Conservation (phyloP, 1,284 basidiomycete species). For the Ustilago shanxiensis region DNA sequence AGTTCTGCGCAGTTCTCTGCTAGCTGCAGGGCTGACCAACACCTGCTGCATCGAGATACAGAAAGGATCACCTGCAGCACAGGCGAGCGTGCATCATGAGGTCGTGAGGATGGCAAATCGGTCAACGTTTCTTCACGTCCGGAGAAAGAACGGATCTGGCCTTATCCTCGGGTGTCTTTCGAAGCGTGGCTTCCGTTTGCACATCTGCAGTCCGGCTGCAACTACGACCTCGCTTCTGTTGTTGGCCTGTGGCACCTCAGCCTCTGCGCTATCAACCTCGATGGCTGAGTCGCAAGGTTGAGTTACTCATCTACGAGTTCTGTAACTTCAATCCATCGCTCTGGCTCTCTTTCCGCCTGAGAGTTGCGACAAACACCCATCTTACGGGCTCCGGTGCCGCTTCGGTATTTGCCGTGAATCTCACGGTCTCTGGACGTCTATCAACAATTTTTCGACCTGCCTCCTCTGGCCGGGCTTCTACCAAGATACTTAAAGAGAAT, state of each 20-base stretch:
- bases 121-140: constrained; percentile 8
- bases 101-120: constrained; percentile 7
- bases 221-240: constrained; percentile 4
- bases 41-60: neutral
- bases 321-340: neutral
- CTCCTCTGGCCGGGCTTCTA: neutral
- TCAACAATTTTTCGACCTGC: neutral
- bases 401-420: constrained; percentile 1
- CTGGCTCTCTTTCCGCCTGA: constrained; percentile 4
- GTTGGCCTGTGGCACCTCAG: neutral
- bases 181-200: constrained; percentile 8
- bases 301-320: constrained; percentile 24
- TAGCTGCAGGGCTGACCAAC: constrained; percentile 22
- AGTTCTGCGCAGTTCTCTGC: constrained; percentile 2
- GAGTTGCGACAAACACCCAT: constrained; percentile 1
- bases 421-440: neutral
- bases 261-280: neutral
- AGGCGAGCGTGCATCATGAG: neutral
- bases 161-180: constrained; percentile 17
- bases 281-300: constrained; percentile 1
- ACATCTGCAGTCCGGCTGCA: constrained; percentile 1
- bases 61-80: neutral
- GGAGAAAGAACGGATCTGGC: neutral
- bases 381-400: constrained; percentile 12
- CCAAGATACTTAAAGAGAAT: constrained; percentile 37